Conservation (phyloP, 2,329 filamentous ascomycete species). For the Beauveria sp. region DNA sequence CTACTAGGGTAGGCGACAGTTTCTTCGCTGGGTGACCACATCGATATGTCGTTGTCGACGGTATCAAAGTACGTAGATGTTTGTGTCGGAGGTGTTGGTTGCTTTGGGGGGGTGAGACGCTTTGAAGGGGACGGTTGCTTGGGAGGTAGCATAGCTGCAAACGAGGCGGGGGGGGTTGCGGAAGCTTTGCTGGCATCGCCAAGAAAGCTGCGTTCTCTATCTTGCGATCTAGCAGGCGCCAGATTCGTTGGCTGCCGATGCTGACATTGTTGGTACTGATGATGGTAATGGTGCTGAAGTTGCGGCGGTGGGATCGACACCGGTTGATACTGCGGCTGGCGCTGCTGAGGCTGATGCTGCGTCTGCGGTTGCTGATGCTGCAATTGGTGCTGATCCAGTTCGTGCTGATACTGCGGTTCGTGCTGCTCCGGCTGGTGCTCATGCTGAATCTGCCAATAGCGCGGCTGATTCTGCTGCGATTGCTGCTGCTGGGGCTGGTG, state of each 20-base stretch:
- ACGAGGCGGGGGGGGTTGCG: neutral
- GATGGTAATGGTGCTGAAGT: neutral
- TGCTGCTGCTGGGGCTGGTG: neutral
- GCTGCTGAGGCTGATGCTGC: neutral
- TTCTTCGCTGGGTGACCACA: conserved; percentile 3
- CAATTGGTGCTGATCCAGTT: neutral
- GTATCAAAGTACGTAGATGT: neutral
- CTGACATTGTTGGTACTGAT: neutral
- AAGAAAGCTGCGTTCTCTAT: neutral
- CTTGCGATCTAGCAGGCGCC: neutral
- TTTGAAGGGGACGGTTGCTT: neutral
- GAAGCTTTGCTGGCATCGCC: neutral
- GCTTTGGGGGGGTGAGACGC: neutral
- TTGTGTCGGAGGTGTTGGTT: neutral
- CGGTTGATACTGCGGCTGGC: neutral
- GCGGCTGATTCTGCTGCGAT: neutral
- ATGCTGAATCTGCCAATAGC: neutral
- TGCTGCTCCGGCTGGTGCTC: neutral
- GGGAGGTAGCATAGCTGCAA: neutral
- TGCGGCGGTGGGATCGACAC: neutral
- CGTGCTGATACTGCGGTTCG: neutral
- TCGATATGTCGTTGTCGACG: neutral
- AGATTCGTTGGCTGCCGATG: neutral
- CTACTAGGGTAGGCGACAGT: neutral
- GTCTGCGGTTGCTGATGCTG: neutral